Conservation (phyloP, 805 yeast genomes). For the Wickerhamia fluorescens region DNA sequence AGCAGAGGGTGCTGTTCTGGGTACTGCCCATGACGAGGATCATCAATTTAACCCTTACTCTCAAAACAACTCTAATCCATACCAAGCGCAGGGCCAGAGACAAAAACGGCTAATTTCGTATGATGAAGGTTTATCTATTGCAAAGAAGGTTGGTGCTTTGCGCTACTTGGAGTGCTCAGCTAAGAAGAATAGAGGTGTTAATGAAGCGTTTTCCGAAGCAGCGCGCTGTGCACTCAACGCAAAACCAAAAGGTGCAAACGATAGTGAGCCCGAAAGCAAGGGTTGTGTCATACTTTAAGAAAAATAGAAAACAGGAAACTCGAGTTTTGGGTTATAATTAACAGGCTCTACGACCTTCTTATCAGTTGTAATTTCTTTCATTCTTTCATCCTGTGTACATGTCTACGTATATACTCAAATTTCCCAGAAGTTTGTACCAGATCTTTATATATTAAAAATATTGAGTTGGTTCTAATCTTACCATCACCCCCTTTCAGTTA, state of each 20-base stretch:
- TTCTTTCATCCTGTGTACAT: too few species aligned
- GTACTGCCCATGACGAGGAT: too few species aligned
- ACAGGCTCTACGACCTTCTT: not conserved
- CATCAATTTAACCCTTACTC: conserved; percentile 29
- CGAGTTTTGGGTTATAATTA: too few species aligned
- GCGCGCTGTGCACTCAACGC: conserved; percentile 94
- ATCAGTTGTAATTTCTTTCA: not conserved
- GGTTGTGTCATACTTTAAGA: conserved; percentile 33
- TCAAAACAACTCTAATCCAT: conserved; percentile 24
- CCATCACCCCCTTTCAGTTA: too few species aligned
- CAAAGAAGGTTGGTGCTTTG: conserved; percentile 88
- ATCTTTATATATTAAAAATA: too few species aligned
- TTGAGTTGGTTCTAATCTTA: too few species aligned
- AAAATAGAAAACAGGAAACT: conserved; percentile 1
- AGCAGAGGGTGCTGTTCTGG: conserved; percentile 29
- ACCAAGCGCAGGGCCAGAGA: conserved; percentile 13
- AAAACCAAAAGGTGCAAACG: conserved; percentile 67
- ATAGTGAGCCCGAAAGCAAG: conserved; percentile 37
- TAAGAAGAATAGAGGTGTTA: conserved; percentile 94
- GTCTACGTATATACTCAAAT: too few species aligned
- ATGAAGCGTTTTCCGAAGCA: conserved; percentile 98
- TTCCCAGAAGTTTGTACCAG: too few species aligned
- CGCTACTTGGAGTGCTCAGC: conserved; percentile 96
- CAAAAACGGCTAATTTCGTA: conserved; percentile 62
- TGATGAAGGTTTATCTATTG: conserved; percentile 90